These are phyloP conservation scores for Pulveroboletus sp. DNA, from an alignment of 768 basidiomycete species.

Conservation along the genomic window DNA sequence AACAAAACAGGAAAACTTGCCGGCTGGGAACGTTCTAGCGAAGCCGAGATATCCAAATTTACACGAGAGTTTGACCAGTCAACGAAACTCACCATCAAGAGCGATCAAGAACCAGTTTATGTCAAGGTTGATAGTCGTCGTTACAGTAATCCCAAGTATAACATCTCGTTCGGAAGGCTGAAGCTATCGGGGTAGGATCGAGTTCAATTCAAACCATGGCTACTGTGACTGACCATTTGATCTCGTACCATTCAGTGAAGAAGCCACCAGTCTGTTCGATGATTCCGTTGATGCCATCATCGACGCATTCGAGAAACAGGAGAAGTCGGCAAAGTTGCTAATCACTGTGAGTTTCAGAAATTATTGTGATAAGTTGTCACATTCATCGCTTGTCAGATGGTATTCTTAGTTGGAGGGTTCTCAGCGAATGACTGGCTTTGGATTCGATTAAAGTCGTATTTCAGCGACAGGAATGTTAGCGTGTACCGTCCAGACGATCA, in stretches of 20 bases:
- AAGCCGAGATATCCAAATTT: neutral
- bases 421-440: conserved; percentile 7
- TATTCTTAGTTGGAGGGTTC: conserved; percentile 13
- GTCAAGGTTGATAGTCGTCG: neutral
- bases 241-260: neutral
- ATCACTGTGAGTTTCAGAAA: conserved; percentile 2
- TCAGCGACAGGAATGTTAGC: neutral
- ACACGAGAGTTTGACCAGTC: neutral
- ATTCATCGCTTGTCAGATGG: conserved; percentile 1
- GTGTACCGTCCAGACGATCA: conserved; percentile 9
- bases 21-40: neutral
- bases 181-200: conserved; percentile 5
- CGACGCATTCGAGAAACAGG: conserved; percentile 11
- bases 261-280: conserved; percentile 6
- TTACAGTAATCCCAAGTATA: neutral
- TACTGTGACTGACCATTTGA: neutral
- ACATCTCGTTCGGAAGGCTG: conserved; percentile 6
- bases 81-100: neutral
- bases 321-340: neutral
- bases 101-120: neutral
- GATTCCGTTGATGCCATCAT: conserved; percentile 11
- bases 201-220: neutral
- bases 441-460: conserved; percentile 11
- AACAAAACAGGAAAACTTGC: neutral
- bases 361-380: neutral